Conservation (phyloP, 2,329 filamentous ascomycete genomes). For the Trichoderma gracile region DNA sequence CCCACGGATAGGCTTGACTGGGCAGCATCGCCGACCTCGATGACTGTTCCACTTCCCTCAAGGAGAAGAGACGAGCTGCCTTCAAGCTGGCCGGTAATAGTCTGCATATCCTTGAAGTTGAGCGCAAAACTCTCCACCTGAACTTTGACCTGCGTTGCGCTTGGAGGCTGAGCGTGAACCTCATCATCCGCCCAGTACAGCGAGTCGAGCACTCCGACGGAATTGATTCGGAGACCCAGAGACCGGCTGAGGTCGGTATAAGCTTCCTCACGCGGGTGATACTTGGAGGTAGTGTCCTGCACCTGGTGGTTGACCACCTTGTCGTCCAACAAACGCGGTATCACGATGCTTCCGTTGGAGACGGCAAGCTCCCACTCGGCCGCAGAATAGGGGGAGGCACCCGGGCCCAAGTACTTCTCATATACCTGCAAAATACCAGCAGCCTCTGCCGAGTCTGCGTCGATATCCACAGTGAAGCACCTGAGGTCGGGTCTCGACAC, state of each 20-base stretch:
- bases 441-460: not conserved
- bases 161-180: conserved; percentile 10
- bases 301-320: conserved; percentile 11
- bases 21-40: conserved; percentile 10
- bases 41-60: conserved; percentile 20
- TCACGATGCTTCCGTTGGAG: conserved; percentile 15
- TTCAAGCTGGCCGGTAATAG: conserved; percentile 11
- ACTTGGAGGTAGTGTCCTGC: conserved; percentile 14
- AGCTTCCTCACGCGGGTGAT: conserved; percentile 18
- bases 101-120: conserved; percentile 24
- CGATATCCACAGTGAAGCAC: conserved; percentile 14
- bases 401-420: conserved; percentile 17
- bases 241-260: conserved; percentile 1
- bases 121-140: conserved; percentile 12
- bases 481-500: not conserved
- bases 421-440: conserved; percentile 12
- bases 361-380: conserved; percentile 24
- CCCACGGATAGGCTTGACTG: conserved; percentile 9
- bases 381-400: conserved; percentile 18
- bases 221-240: conserved; percentile 10
- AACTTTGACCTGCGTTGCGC: conserved; percentile 14
- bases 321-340: conserved; percentile 20
- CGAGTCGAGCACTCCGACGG: conserved; percentile 17
- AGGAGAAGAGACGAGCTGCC: conserved; percentile 1
- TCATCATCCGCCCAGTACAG: conserved; percentile 21